A percentile compares a stretch with the other conserved stretches of the same genome.
Conservation (phyloP, 768 basidiomycete genomes). For the Podaxis sp. region DNA sequence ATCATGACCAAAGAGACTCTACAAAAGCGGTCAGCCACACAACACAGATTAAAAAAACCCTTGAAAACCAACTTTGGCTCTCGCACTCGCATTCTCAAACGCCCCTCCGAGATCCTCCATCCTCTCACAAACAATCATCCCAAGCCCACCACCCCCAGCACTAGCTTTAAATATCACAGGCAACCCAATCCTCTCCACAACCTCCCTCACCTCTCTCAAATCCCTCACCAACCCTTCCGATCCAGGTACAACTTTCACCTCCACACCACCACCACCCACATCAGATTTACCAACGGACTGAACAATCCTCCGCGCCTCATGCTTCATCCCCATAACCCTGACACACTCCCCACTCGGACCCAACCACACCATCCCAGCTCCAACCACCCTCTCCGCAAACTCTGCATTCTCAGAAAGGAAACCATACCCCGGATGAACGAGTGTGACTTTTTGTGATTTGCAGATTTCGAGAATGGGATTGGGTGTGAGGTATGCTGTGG, state of each 20-base stretch:
- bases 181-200: slow-evolving; percentile 42
- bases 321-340: slow-evolving; percentile 56
- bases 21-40: background rate
- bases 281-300: background rate
- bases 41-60: too few relatives aligned
- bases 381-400: slow-evolving; percentile 43
- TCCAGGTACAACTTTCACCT: slow-evolving; percentile 54
- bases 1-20: slow-evolving; percentile 45
- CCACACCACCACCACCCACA: slow-evolving; percentile 16
- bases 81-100: slow-evolving; percentile 32
- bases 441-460: slow-evolving; percentile 34
- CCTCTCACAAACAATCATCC: slow-evolving; percentile 48
- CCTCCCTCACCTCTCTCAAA: slow-evolving; percentile 34
- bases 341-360: slow-evolving; percentile 52
- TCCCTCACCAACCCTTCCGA: slow-evolving; percentile 42
- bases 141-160: slow-evolving; percentile 69
- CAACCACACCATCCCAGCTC: slow-evolving; percentile 51
- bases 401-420: slow-evolving; percentile 62
- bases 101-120: slow-evolving; percentile 31
- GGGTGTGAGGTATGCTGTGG: slow-evolving; percentile 37
- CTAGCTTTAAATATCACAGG: slow-evolving; percentile 68
- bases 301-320: slow-evolving; percentile 34
- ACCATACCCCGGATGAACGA: slow-evolving; percentile 62
- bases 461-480: slow-evolving; percentile 38
- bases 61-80: slow-evolving; percentile 37